Evolutionary conservation across 2,329 filamentous ascomycete genomes (phyloP), one percentile per base, ranked within the genome.

Genomic region (Aspergillus floridensis): DNA sequence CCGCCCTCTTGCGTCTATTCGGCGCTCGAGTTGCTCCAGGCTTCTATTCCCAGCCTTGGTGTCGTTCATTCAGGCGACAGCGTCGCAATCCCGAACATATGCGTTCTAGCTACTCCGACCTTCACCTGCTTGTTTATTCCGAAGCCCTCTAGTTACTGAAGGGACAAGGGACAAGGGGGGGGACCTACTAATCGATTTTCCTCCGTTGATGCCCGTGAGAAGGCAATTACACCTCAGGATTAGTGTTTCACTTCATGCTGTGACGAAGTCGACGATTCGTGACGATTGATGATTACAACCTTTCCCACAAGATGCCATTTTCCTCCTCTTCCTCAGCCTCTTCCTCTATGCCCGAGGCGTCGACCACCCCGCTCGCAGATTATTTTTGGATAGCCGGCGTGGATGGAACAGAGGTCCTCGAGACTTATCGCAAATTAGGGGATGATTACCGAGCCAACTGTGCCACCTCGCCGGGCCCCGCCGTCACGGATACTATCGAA

Each of bases 371-470:
- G 57, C 81, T 88, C 57, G 86, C 86, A 68, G 86, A 88, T 73
- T 87, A 85, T 74, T 88, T 88, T 74, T 88, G 87, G 81, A 88
- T 88, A 54, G 75, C 78, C 56, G 79, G 79, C 57, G 74, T 81
- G 38, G 79, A 81, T 68, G 77, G 78, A 44, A 69, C 77, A 12
- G 78, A 80, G 67, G 71, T 80, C 50, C 63, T 78, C 35, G 78
- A 80, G 22, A 78, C 77, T 12, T 80, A 76, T 59, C 69, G 69
- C 57, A 74, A 70, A 62, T 65, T 78, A 41, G 75, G 76, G 22
- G 76, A 79, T 59, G 76, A 79, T 59, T 77, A 78, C 66, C 73
- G 75, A 52, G 67, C 70, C 50, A 73, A 72, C 58, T 68, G 71
- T 57, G 70, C 73, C 29, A 72, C 70, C 46, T 67, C 72, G 3